A percentile compares a stretch with the other conserved stretches of the same genome.
These are phyloP conservation scores for Ascomycota sp. DNA, from an alignment of 2,329 filamentous ascomycete genomes.

Conservation along the genomic window DNA sequence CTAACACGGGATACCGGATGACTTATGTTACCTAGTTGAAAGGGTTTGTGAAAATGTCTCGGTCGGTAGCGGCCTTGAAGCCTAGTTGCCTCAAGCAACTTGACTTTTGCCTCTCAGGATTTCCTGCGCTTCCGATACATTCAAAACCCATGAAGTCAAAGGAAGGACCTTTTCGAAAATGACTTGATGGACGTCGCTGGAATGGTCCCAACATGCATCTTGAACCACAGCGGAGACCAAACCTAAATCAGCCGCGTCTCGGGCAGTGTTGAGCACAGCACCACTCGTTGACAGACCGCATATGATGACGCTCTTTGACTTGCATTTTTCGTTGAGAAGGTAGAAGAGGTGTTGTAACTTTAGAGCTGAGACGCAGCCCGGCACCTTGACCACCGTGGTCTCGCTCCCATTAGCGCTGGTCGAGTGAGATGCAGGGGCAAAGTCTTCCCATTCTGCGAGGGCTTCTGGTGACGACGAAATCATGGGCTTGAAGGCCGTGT, in stretches of 20 bases:
- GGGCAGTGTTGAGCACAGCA: slow-evolving; percentile 3
- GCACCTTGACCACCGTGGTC: slow-evolving; percentile 1
- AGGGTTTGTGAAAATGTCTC: too few species aligned
- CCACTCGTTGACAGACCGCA: slow-evolving; percentile 3
- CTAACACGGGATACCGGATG: background rate
- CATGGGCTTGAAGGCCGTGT: slow-evolving; percentile 1
- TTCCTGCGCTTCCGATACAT: too few species aligned
- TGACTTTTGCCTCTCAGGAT: too few species aligned
- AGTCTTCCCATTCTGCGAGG: background rate
- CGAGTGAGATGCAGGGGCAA: background rate
- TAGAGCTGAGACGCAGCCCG: slow-evolving; percentile 3
- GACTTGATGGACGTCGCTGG: slow-evolving; percentile 1
- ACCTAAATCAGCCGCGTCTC: slow-evolving; percentile 4
- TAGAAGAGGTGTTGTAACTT: slow-evolving; percentile 1
- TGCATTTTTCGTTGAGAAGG: slow-evolving; percentile 1
- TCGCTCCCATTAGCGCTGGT: background rate
- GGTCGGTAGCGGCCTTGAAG: background rate
- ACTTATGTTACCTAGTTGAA: background rate
- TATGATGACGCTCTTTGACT: slow-evolving; percentile 2
- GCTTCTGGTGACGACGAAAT: slow-evolving; percentile 1
- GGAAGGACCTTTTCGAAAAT: slow-evolving; percentile 1
- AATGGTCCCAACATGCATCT: slow-evolving; percentile 3
- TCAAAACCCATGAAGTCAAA: slow-evolving; percentile 1
- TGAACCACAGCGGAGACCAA: slow-evolving; percentile 3
- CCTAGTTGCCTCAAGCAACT: background rate